Base-by-base conservation (phyloP, 2,329 filamentous ascomycete genomes). In the Sordariomycetes sp. region DNA sequence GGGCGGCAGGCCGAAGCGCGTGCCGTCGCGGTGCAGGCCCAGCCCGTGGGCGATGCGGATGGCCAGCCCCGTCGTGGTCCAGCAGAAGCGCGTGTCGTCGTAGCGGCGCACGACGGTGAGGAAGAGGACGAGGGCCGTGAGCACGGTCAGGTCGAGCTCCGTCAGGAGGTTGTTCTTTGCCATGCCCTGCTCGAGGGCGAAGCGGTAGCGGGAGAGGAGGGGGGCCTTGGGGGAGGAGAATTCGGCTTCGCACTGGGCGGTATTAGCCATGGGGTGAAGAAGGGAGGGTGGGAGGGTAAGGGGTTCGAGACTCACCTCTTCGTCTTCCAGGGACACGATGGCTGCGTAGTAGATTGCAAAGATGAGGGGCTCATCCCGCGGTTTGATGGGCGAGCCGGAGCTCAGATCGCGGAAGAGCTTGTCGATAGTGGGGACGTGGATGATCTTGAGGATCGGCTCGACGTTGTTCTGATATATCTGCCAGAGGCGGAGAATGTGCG, bases 381-480 rank as follows among this genome's bases (percentile, higher is more conserved):
- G 76, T 0, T 74, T 76, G 1, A 90, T 74, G 35, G 75, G 81
- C 51, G 82, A 73, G 58, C 84, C 81, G 46, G 77, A 78, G 40
- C 82, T 77, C 1, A 85, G 77, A n/a, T 82, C 76, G 20, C 83
- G 76, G 43, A 90, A 77, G 0, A 82, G 74, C 32, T 78, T 77
- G 59, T 82, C 81, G 67, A 85, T 79, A 2, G 84, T 84, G 0
- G 87, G 88, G 0, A 87, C 74, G 66, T 92, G 88, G 8, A 90
- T 66, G 14, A 90, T 75, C 67, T 89, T 90, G 64, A 88, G 76
- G 11, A 90, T 69, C 0, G 87, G 85, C 64, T 91, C 86, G 10
- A 91, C 86, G 57, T 88, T 89, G 62, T 89, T 85, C 61, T 85
- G 80, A 69, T 83, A 91, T 12, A 85, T 76, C 55, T 83, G 79